Base-by-base conservation (phyloP, 371 early-diverging fungal genomes). In the Haplosporangium sp. region DNA sequence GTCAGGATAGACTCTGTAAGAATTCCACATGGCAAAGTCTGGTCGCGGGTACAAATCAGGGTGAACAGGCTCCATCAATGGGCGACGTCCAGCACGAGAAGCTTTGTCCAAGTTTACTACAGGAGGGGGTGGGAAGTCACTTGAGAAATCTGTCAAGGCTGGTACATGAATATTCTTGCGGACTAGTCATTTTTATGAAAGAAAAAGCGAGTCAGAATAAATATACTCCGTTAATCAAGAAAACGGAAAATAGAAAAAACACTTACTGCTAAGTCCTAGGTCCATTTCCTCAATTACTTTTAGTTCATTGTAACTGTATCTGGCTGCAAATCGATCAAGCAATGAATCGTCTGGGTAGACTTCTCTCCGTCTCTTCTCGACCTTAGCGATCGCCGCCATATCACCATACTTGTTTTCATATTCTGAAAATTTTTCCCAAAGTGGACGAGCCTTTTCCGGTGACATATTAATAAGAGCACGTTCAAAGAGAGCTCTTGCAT, bases 321-420 rank as follows among this genome's bases (percentile, higher is more conserved):
- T 84, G 3, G 89, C 86, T 13, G 91, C 86, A 57, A 94, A 88
- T 0, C 88, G 84, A 35, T 85, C 85, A 42, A 90, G 75, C 19
- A 83, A 60, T 20, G 85, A 79, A 27, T 84, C 88, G 65, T 89
- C 76, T 4, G 91, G 88, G 77, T 92, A 94, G 6, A 91, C 91
- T 52, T 94, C 96, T 10, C 84, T 81, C 39, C 90, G 81, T 62
- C 97, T 89, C 77, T 91, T 90, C 65, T 96, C 95, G 15, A 94
- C 86, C 77, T 90, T 94, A 45, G 88, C 84, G 27, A 96, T 88
- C 55, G 90, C 88, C 0, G 87, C 75, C 56, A 96, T 81, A 81
- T 97, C 97, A 4, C 97, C 96, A 84, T 94, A 96, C 63, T 92
- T 90, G 83, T 88, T 91, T 76, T 96, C 97, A 77, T 95, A 96